phyloP scores from a whole-genome alignment of 1,284 basidiomycete genomes.

The Moesziomyces antarcticus region DNA sequence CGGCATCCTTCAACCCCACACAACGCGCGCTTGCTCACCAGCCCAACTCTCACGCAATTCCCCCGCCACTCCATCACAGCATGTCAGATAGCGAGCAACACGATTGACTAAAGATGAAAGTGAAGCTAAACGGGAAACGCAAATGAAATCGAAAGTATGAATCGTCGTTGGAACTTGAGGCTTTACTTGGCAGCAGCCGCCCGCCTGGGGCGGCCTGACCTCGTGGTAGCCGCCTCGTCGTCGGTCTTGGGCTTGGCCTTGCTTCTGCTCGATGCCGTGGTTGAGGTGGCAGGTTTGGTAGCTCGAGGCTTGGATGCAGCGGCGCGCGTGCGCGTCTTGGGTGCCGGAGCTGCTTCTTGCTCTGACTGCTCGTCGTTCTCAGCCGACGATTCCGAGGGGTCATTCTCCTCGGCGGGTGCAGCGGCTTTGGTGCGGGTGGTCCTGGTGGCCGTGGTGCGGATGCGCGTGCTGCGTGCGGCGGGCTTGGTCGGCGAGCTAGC shows the following conservation, averaged over 20 bases:
- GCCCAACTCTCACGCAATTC: too few relatives aligned
- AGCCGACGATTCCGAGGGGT: background rate
- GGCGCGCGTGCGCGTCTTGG: conserved; percentile 14
- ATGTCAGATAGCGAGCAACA: too few relatives aligned
- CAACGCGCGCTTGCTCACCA: too few relatives aligned
- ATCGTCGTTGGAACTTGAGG: background rate
- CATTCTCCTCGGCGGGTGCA: background rate
- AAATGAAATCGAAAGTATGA: background rate
- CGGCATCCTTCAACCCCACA: too few relatives aligned
- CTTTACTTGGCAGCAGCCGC: conserved; percentile 19
- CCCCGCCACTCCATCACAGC: too few relatives aligned
- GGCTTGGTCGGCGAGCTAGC: conserved; percentile 3
- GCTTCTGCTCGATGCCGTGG: conserved; percentile 9
- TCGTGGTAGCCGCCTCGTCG: conserved; percentile 20
- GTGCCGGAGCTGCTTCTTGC: conserved; percentile 2
- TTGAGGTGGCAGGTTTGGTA: conserved; percentile 6
- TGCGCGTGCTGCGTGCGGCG: conserved; percentile 2
- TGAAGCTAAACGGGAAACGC: too few relatives aligned
- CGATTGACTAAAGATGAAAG: too few relatives aligned
- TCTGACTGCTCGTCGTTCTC: conserved; percentile 3
- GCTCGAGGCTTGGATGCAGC: conserved; percentile 5
- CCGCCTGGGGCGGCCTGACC: conserved; percentile 17
- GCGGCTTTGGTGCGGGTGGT: background rate
- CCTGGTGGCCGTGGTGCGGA: conserved; percentile 3
- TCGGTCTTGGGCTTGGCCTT: conserved; percentile 3